These are phyloP conservation scores for Bacidia rubella DNA, from an alignment of 495 filamentous ascomycete genomes.

Conservation along the genomic window DNA sequence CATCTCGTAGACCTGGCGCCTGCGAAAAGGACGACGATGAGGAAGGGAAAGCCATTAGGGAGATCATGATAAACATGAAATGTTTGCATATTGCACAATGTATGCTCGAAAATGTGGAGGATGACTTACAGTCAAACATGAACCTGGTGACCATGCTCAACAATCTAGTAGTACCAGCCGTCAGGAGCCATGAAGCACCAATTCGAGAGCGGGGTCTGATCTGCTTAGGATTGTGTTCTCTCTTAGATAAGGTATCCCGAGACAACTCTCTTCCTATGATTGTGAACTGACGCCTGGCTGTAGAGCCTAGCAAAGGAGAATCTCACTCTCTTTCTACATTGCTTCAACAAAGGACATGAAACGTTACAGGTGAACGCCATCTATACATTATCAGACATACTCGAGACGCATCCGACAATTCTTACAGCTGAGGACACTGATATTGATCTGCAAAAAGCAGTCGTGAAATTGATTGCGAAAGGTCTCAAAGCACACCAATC, in stretches of 20 bases:
- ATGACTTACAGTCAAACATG: constrained; percentile 71
- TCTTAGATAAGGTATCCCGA: constrained; percentile 62
- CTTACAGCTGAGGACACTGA: constrained; percentile 38
- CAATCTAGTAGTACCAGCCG: constrained; percentile 88
- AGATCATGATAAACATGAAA: constrained; percentile 96
- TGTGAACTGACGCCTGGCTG: constrained; percentile 8
- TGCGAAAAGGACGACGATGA: constrained; percentile 55
- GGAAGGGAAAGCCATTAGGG: constrained; percentile 66
- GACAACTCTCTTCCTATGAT: neutral
- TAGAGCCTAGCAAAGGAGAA: constrained; percentile 83
- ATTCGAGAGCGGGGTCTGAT: constrained; percentile 81
- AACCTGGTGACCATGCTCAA: constrained; percentile 90
- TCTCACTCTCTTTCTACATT: constrained; percentile 85
- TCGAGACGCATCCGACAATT: constrained; percentile 71
- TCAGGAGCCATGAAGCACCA: constrained; percentile 81
- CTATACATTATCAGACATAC: constrained; percentile 87
- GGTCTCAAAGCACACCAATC: constrained; percentile 56
- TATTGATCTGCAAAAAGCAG: constrained; percentile 37
- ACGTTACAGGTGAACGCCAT: constrained; percentile 77
- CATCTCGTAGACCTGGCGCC: constrained; percentile 29
- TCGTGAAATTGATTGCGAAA: constrained; percentile 67
- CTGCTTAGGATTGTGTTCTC: constrained; percentile 79
- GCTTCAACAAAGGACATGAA: constrained; percentile 84
- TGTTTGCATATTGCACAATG: constrained; percentile 95
- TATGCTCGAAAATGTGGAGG: constrained; percentile 85